These are phyloP conservation scores for Plasmodium falciparum DNA, from an alignment of 169 alveolate species.

Conservation along the genomic window DNA sequence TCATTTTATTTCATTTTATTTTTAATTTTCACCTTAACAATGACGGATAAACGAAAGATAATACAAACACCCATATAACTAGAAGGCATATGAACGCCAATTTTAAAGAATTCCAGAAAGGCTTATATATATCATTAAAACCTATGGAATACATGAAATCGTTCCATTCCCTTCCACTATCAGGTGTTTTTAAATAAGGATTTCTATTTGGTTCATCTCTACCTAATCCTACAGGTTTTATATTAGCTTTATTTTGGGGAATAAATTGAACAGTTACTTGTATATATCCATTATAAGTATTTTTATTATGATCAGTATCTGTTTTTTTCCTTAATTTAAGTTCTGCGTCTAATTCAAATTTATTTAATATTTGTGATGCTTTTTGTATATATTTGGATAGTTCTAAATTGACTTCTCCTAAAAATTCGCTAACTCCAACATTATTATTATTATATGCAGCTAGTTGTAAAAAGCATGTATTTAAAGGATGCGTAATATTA, in stretches of 20 bases:
- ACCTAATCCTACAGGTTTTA: constrained; percentile 92
- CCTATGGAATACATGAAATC: constrained; percentile 88
- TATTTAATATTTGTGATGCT: constrained; percentile 87
- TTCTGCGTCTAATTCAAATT: constrained; percentile 89
- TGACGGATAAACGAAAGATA: constrained; percentile 72
- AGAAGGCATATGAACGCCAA: constrained; percentile 27
- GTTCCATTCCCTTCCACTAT: constrained; percentile 93
- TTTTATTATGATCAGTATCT: constrained; percentile 37
- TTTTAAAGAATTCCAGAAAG: constrained; percentile 84
- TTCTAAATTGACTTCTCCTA: constrained; percentile 91
- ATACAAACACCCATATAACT: constrained; percentile 41
- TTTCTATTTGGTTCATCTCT: constrained; percentile 92
- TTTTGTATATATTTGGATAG: constrained; percentile 87
- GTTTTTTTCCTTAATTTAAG: constrained; percentile 86
- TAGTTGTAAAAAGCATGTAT: constrained; percentile 92
- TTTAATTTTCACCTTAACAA: constrained; percentile 15
- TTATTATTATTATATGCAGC: constrained; percentile 90
- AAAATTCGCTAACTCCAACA: constrained; percentile 88
- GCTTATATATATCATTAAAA: constrained; percentile 81
- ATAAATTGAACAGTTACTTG: constrained; percentile 92
- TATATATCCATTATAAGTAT: constrained; percentile 86
- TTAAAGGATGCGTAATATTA: constrained; percentile 88
- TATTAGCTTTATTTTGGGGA: constrained; percentile 92
- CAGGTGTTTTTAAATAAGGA: constrained; percentile 92
- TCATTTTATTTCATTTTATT: not conserved